phyloP scores from a whole-genome alignment of 2,329 filamentous ascomycete genomes.

The Cladophialophora yegresii region DNA sequence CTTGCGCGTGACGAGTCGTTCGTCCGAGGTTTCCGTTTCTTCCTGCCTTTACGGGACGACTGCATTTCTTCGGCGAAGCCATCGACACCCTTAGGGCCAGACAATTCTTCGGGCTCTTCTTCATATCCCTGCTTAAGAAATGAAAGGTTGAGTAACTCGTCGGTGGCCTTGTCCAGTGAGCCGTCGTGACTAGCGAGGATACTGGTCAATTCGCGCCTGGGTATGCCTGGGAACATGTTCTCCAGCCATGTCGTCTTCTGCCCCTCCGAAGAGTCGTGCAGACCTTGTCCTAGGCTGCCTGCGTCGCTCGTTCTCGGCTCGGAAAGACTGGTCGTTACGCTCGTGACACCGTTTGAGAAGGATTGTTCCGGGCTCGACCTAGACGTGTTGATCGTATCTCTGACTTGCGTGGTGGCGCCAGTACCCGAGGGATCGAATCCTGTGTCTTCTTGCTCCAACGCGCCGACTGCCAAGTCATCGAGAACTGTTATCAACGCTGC shows the following conservation, averaged over 20 bases:
- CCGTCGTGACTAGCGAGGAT: constrained; percentile 52
- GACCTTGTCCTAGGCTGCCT: constrained; percentile 22
- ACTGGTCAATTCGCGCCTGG: constrained; percentile 21
- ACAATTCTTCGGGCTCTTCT: constrained; percentile 48
- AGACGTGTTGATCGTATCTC: constrained; percentile 41
- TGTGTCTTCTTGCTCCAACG: constrained; percentile 61
- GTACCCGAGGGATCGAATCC: constrained; percentile 34
- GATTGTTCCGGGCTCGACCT: constrained; percentile 27
- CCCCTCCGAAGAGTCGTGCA: constrained; percentile 43
- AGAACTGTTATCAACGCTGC: constrained; percentile 62
- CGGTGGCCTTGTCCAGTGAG: constrained; percentile 70
- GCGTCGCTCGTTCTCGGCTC: constrained; percentile 37
- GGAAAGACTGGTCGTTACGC: constrained; percentile 33
- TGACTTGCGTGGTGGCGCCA: constrained; percentile 36
- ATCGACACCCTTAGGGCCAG: constrained; percentile 72
- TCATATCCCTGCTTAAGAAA: constrained; percentile 70
- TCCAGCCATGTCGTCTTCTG: constrained; percentile 65
- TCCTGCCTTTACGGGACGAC: constrained; percentile 43
- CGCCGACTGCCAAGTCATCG: constrained; percentile 65
- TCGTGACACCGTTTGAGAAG: constrained; percentile 32
- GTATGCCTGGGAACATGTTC: constrained; percentile 71
- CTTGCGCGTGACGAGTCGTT: constrained; percentile 36
- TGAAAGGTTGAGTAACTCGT: constrained; percentile 76
- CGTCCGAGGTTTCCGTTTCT: constrained; percentile 37
- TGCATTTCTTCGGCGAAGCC: constrained; percentile 65